Base-by-base conservation (phyloP, 345 rosid genomes). In the Brassica napus region DNA sequence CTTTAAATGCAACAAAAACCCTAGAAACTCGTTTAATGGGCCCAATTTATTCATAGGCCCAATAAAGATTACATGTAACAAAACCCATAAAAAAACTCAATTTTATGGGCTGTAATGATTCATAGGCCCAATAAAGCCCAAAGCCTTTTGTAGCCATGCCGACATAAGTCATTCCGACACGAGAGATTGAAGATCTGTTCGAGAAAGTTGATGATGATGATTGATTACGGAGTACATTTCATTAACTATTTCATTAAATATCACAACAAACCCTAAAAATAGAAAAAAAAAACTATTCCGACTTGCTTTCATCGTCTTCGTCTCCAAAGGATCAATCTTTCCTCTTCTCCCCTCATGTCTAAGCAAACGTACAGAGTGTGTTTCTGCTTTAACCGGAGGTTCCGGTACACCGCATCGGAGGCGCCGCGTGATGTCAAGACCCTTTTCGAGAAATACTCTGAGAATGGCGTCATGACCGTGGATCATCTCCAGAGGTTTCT, bases 281-380 rank as follows among this genome's bases (percentile, higher is more conserved):
- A 26, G 0, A 16, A 16, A 60, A 31, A 31, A 15, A 0, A 11
- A 16, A 37, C 31, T 30, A 23, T 28, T 72, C 24, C 16, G 62
- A 1, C 59, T 78, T 76, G 73, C 30, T 44, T 68, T 52, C 57
- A 52, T 52, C 31, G 31, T 28, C 4, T 28, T 28, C 31, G 31
- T 28, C 31, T 28, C 57, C 5, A 52, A 49, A 49, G 57, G 57
- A 52, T 52, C 57, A 1, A 52, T 52, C 57, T 52, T 5, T 18
- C 16, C 16, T 35, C 4, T 28, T 24, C 1, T 32, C 4, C 3
- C 72, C 18, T 58, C 37, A 79, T 79, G 82, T 79, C 82, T 65
- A 79, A 82, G 57, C 93, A 89, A 81, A 86, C 90, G 6, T 88
- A 88, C 87, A 83, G 42, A 70, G 87, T 89, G 8, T 89, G 93